Evolutionary conservation across 2,329 filamentous ascomycete species (phyloP), one percentile per base, ranked within the genome.

Genomic region (Colletotrichum zoysiae): DNA sequence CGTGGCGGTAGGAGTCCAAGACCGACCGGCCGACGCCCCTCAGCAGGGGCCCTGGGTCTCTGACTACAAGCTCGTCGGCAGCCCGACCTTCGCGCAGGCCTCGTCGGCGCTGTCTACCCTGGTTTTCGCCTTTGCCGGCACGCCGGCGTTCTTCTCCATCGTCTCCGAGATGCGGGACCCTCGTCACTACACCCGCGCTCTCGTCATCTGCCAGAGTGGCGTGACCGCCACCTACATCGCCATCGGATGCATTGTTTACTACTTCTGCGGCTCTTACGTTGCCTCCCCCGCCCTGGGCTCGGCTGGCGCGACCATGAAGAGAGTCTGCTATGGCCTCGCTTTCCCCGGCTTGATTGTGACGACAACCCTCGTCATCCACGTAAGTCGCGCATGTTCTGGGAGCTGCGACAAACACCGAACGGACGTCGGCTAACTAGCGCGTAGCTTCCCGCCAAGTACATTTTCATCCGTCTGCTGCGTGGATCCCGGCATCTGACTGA

Each of bases 1-100:
- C 8, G 72, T 80, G 16, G 77, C 78, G 1, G 79, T 81, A 12
- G 76, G 76, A 6, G 46, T 80, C 6, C 78, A 81, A 69, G 76
- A 78, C 6, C 74, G 74, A 0, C 79, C 77, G 4, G 74, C 76
- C 5, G 68, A 75, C 9, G 78, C 78, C 1, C 76, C 77, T 12
- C 62, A 62, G 2, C 64, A 67, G 0, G 75, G 68, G 1, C 53
- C 60, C 9, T 79, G 78, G 78, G 33, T 66, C 1, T 77, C 78
- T 12, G 77, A 80, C 73, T 80, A 75, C 67, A 71, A 84, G 70
- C 86, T 89, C 78, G 84, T 89, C 78, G 89, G 87, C 82, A 89
- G 88, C 81, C 88, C 87, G 51, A 87, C 88, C 35, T 81, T 86
- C 20, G 84, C 87, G 12, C 82, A 84, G 67, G 82, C 87, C 3